Conservation (phyloP, 176 grass and related monocot genomes). For the Rhynchospora breviuscula region DNA sequence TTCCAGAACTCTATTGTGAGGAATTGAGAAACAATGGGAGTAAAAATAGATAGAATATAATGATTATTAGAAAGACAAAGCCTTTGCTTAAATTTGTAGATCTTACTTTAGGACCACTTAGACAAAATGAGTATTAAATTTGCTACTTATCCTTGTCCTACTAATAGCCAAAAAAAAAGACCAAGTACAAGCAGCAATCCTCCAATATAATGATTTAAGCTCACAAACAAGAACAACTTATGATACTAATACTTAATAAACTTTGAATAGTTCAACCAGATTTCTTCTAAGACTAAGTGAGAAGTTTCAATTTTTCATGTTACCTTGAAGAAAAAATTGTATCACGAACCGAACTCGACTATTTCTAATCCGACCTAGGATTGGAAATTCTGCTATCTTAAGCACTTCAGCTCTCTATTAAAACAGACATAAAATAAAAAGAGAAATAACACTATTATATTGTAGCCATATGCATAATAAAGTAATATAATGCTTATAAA, state of each 20-base stretch:
- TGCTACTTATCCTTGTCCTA: background rate
- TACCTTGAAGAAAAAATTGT: slow-evolving; percentile 91
- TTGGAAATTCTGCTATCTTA: slow-evolving; percentile 85
- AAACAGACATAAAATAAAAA: background rate
- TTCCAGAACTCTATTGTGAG: slow-evolving; percentile 19
- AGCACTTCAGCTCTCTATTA: slow-evolving; percentile 94
- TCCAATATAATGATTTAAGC: background rate
- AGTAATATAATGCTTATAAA: background rate
- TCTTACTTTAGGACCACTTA: background rate
- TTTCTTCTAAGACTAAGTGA: background rate
- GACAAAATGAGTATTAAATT: background rate
- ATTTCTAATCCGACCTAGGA: slow-evolving; percentile 90
- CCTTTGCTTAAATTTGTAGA: background rate
- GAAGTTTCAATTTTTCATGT: background rate
- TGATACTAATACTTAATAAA: background rate
- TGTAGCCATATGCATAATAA: background rate
- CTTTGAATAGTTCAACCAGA: background rate
- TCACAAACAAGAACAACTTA: background rate
- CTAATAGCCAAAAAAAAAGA: background rate
- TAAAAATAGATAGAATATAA: background rate
- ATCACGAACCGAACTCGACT: slow-evolving; percentile 84
- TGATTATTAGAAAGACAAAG: background rate
- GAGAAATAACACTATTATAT: slow-evolving; percentile 8
- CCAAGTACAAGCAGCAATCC: too few relatives aligned
- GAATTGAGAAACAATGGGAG: background rate